Percentiles rank a stretch among this genome's conserved stretches.
Evolutionary conservation across 768 basidiomycete genomes (phyloP).

Genomic region (Naganishia vaughanmartiniae): DNA sequence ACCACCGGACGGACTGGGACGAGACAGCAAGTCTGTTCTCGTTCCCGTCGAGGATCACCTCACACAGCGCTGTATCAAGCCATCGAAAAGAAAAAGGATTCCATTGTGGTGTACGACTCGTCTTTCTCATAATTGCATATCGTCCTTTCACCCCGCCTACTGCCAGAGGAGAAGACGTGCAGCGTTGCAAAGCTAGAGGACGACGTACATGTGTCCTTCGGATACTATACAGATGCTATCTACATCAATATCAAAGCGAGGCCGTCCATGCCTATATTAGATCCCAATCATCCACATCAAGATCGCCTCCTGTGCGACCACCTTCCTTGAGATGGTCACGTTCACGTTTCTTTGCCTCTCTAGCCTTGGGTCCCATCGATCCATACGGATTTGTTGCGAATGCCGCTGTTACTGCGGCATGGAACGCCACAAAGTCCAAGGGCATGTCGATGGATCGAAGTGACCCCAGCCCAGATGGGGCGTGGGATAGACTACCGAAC

Average conservation of each 20-base stretch:
- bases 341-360: neutral
- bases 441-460: constrained; percentile 15
- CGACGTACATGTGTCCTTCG: no score
- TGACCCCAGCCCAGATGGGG: neutral
- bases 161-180: no score
- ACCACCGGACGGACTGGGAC: no score
- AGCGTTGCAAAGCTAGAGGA: no score
- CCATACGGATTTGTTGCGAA: constrained; percentile 16
- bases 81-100: no score
- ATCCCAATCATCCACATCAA: constrained; percentile 29
- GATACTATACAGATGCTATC: no score
- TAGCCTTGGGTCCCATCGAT: neutral
- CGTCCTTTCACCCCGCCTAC: no score
- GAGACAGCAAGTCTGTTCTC: no score
- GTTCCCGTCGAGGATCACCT: no score
- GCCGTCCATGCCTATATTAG: constrained; percentile 1
- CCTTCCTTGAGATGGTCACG: neutral
- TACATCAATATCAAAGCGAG: neutral
- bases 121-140: no score
- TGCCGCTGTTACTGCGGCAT: neutral
- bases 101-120: no score
- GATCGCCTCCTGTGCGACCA: neutral
- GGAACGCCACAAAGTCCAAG: neutral
- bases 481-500: neutral
- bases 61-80: no score